Conservation (phyloP, 441 rosid species). For the Oxalis stricta region DNA sequence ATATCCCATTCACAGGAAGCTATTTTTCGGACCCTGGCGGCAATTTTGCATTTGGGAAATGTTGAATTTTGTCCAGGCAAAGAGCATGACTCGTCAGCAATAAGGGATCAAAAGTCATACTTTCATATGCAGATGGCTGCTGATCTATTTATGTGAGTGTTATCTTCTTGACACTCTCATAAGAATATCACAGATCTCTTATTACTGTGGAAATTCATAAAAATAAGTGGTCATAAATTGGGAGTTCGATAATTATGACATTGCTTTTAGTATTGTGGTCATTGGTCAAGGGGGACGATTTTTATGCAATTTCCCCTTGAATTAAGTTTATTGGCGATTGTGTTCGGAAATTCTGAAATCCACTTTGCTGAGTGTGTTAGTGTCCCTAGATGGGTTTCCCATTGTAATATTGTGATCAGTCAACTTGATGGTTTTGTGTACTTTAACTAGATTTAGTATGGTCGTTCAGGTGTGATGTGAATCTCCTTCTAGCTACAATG, state of each 20-base stretch:
- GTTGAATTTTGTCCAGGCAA: slow-evolving; percentile 84
- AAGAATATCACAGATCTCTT: background rate
- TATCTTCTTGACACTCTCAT: background rate
- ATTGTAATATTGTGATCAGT: background rate
- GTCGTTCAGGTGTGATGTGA: slow-evolving; percentile 68
- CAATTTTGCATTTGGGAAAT: slow-evolving; percentile 88
- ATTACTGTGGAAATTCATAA: background rate
- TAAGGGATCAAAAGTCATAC: slow-evolving; percentile 66
- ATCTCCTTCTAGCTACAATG: slow-evolving; percentile 60
- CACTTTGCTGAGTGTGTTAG: background rate
- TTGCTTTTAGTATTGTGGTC: background rate
- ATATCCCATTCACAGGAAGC: slow-evolving; percentile 44
- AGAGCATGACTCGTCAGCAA: slow-evolving; percentile 82
- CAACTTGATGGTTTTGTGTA: slow-evolving; percentile 1
- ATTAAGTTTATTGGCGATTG: background rate
- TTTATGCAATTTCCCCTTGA: background rate
- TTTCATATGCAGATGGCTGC: slow-evolving; percentile 80
- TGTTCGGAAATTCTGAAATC: slow-evolving; percentile 2
- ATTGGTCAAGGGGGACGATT: no score
- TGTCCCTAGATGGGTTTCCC: background rate
- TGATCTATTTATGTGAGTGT: slow-evolving; percentile 69
- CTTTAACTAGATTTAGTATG: slow-evolving; percentile 1
- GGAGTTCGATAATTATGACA: background rate
- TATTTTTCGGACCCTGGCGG: slow-evolving; percentile 85
- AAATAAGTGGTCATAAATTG: background rate